A percentile compares a stretch with the other conserved stretches of the same genome.
Conservation (phyloP, 2,329 filamentous ascomycete genomes). For the Aspergillus sp. region DNA sequence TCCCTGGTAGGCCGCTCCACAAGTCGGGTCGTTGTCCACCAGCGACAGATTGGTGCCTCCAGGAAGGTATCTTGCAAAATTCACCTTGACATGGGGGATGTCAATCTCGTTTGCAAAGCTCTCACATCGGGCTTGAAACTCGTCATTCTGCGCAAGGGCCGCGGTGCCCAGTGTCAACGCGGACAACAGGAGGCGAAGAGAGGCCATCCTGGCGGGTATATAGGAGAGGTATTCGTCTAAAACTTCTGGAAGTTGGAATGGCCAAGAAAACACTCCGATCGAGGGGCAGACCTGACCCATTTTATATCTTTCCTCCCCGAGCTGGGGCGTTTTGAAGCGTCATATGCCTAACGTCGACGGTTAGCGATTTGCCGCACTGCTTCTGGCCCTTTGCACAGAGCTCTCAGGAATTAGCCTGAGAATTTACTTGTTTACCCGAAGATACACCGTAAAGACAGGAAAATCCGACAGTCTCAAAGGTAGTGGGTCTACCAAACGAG, state of each 20-base stretch:
- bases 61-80: conserved; percentile 39
- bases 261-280: not conserved
- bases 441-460: not conserved
- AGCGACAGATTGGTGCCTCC: conserved; percentile 45
- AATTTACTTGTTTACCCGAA: not conserved
- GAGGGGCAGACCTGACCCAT: not conserved
- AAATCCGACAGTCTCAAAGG: not conserved
- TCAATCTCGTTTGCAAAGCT: conserved; percentile 32
- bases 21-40: conserved; percentile 43
- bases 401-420: not conserved
- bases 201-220: conserved; percentile 17
- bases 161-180: conserved; percentile 27
- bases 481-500: not conserved
- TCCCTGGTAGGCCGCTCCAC: conserved; percentile 37
- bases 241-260: not conserved
- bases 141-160: conserved; percentile 29
- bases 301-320: not conserved
- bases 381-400: not conserved
- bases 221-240: not conserved
- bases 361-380: not conserved
- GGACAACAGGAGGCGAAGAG: conserved; percentile 18
- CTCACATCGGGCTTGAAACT: conserved; percentile 32
- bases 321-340: not conserved
- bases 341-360: not conserved
- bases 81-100: conserved; percentile 36